Conservation (phyloP, 345 rosid genomes). For the Ricinus communis region DNA sequence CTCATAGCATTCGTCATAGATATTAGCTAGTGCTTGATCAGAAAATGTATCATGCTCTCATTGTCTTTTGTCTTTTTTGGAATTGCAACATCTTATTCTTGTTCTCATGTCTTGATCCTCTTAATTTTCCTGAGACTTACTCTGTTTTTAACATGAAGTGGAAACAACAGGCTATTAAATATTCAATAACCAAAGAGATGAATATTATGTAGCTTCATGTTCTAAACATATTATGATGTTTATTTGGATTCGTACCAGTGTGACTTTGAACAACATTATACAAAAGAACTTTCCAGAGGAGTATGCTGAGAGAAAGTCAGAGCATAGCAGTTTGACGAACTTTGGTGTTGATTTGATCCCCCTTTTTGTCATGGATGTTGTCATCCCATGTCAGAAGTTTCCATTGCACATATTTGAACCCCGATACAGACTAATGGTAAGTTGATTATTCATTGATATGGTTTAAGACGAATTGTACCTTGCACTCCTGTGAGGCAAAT, state of each 20-base stretch:
- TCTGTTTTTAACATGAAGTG: neutral
- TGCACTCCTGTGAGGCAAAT: too few relatives aligned
- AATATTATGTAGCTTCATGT: neutral
- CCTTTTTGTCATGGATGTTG: slow-evolving; percentile 90
- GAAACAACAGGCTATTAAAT: neutral
- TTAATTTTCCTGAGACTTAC: neutral
- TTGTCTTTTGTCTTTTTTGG: neutral
- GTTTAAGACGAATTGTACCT: neutral
- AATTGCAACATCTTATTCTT: neutral
- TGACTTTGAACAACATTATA: slow-evolving; percentile 82
- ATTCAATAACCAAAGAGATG: neutral
- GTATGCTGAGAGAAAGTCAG: slow-evolving; percentile 85
- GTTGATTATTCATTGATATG: slow-evolving; percentile 26
- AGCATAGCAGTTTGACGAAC: slow-evolving; percentile 71
- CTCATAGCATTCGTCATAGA: neutral
- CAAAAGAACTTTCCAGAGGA: slow-evolving; percentile 85
- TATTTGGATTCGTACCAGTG: slow-evolving; percentile 51
- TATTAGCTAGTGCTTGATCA: neutral
- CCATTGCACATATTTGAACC: slow-evolving; percentile 93
- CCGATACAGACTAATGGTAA: slow-evolving; percentile 88
- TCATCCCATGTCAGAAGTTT: slow-evolving; percentile 85
- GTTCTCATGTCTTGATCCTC: neutral
- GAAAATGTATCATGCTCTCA: neutral
- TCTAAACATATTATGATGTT: slow-evolving; percentile 6
- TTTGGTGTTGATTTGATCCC: slow-evolving; percentile 82